Base-by-base conservation (phyloP, 768 basidiomycete genomes). In the Epithele typhae region DNA sequence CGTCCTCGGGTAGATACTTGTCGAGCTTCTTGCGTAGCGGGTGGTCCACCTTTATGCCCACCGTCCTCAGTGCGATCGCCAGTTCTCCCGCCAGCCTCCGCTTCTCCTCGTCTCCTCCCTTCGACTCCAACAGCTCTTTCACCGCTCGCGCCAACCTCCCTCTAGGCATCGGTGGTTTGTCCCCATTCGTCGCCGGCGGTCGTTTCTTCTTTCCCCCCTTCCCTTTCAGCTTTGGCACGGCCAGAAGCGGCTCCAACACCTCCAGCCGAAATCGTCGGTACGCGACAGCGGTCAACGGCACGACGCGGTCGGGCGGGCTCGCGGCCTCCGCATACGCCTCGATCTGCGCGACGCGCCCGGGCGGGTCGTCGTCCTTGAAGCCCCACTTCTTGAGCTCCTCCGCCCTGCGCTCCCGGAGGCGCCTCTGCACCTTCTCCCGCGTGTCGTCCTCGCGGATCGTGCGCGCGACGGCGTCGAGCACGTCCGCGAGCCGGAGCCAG, bases 321-420 rank as follows among this genome's bases (percentile, higher is more conserved):
- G 83, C 84, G 4, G 87, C 84, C 64, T 89, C 86, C 25, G 84
- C 86, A 57, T 76, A 78, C 14, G 81, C 75, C 63, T 89, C 85
- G 22, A 84, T 82, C 42, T 73, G 64, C 6, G 72, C 73, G 49
- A 81, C 58, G 37, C 64, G 58, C 54, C 78, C 77, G 15, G 64
- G 51, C 17, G 76, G 59, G 14, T 70, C 79, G 21, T 73, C 77
- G 10, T 76, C 77, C 37, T 68, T 62, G 55, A 77, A 83, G 9
- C 85, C 86, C 84, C 86, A 89, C 64, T 78, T 79, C 64, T 71
- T 78, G 41, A 89, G 64, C 60, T 88, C 87, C 49, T 77, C 77
- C 32, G 68, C 56, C 48, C 75, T 68, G 58, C 73, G 78, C 65
- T 86, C 82, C 59, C 71, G 76, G 50, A 85, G 58, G 52, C 71